Base-by-base conservation (phyloP, 2,329 filamentous ascomycete genomes). In the Diaporthe australafricana region DNA sequence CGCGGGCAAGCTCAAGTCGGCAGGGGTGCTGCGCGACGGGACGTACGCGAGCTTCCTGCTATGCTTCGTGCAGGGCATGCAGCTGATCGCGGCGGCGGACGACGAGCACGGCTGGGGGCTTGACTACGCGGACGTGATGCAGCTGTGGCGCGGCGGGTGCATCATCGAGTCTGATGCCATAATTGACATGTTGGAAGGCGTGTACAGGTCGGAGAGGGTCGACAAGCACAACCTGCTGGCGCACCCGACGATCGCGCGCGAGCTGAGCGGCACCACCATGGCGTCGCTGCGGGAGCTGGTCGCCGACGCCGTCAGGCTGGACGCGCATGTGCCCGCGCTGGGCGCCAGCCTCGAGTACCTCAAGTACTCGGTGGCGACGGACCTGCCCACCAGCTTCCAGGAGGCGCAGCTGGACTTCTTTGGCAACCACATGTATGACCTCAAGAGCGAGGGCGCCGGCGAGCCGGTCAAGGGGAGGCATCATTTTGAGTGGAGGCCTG, bases 351-450 rank as follows among this genome's bases (percentile, higher is more conserved):
- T 94, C 68, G 92, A 93, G 75, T 93, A 92, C 76, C 81, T 91
- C 76, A 93, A 94, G 80, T 91, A 91, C 68, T 85, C 85, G 35
- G 87, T 85, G 1, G 87, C 87, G 20, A 88, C 86, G 3, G 86
- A 87, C 72, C 79, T 94, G 40, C 91, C 91, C 0, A 93, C 91
- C 5, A 86, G 88, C 70, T 93, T 94, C 77, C 91, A 91, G 82
- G 91, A 93, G 80, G 91, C 91, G 0, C 87, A 94, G 81, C 81
- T 94, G 78, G 91, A 93, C 77, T 93, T 90, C 77, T 94, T 94
- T 78, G 91, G 92, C 0, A 85, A 87, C 47, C 91, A 93, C 79
- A 88, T 87, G 82, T 93, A 88, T 77, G 90, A 93, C 77, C 83
- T 86, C 73, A 87, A 87, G 74, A 85, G 84, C 2, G 87, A 91